phyloP scores from a whole-genome alignment of 2,329 filamentous ascomycete species.

The Aureobasidium lini region DNA sequence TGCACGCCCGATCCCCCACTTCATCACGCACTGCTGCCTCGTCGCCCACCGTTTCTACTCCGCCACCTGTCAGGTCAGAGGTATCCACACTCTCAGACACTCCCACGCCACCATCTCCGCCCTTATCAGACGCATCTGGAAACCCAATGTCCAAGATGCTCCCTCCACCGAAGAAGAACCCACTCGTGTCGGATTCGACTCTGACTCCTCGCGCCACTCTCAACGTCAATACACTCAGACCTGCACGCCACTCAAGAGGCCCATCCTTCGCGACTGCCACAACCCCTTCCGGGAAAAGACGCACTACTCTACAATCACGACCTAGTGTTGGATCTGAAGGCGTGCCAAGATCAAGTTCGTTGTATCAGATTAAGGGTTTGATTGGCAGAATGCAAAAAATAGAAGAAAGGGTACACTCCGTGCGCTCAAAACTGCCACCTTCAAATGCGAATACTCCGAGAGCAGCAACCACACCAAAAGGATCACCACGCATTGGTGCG shows the following conservation, averaged over 20 bases:
- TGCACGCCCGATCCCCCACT: constrained; percentile 53
- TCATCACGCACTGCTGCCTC: constrained; percentile 74
- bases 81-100: constrained; percentile 56
- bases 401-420: constrained; percentile 86
- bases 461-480: constrained; percentile 54
- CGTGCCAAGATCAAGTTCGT: constrained; percentile 59
- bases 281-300: constrained; percentile 34
- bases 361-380: constrained; percentile 86
- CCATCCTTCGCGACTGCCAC: constrained; percentile 44
- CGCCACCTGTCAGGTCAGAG: constrained; percentile 61
- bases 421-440: constrained; percentile 82
- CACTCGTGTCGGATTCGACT: constrained; percentile 45
- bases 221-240: constrained; percentile 34
- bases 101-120: constrained; percentile 84
- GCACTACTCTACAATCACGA: constrained; percentile 39
- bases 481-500: constrained; percentile 32
- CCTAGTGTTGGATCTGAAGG: constrained; percentile 23
- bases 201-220: constrained; percentile 46
- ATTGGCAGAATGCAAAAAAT: constrained; percentile 97
- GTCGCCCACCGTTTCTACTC: constrained; percentile 83
- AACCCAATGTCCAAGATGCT: constrained; percentile 39
- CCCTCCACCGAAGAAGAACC: constrained; percentile 31
- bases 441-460: constrained; percentile 71
- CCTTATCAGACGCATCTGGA: constrained; percentile 77
- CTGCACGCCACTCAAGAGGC: constrained; percentile 46